These are phyloP conservation scores for Trichophyton rubrum DNA, from an alignment of 2,329 filamentous ascomycete species.

Conservation along the genomic window DNA sequence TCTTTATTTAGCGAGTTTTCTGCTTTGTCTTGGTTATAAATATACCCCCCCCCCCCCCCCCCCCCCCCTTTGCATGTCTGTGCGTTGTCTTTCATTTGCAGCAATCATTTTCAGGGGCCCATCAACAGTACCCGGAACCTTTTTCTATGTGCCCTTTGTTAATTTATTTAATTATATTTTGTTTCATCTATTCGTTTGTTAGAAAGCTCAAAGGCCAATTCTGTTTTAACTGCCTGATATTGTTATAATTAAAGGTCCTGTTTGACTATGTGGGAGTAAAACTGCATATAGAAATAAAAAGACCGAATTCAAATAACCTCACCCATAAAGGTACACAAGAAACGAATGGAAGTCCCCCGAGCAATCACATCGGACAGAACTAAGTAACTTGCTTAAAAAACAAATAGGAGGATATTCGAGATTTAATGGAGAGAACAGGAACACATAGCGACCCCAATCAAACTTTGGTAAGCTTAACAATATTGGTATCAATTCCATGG, in stretches of 20 bases:
- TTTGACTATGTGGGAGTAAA: neutral
- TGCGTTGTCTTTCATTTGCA: neutral
- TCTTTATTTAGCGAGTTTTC: neutral
- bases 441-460: neutral
- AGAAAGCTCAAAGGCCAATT: neutral
- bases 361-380: neutral
- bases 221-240: neutral
- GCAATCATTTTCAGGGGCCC: neutral
- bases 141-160: no score
- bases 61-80: neutral
- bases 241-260: neutral
- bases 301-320: neutral
- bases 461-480: slow-evolving; percentile 34
- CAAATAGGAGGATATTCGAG: neutral
- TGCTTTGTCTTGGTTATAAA: neutral
- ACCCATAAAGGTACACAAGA: neutral
- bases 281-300: neutral
- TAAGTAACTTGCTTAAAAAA: neutral
- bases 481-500: slow-evolving; percentile 46
- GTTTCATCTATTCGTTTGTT: neutral
- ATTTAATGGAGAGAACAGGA: neutral
- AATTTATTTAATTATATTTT: no score
- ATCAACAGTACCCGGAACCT: no score
- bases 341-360: neutral
- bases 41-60: no score